These are phyloP conservation scores for Bimuria novae-zelandiae DNA, from an alignment of 2,329 filamentous ascomycete genomes.

Conservation along the genomic window DNA sequence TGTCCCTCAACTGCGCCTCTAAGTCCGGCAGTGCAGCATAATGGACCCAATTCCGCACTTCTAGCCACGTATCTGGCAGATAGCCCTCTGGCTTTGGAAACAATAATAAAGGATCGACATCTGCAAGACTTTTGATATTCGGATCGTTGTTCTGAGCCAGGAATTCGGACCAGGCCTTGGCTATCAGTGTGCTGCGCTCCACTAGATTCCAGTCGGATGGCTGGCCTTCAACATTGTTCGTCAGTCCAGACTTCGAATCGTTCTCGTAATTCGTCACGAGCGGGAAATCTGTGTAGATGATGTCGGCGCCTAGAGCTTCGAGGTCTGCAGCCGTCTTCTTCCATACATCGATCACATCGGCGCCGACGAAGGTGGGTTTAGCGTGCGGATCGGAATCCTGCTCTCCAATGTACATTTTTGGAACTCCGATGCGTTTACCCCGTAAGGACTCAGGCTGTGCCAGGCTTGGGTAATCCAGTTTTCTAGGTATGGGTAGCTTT, in stretches of 20 bases:
- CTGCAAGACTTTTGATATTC: conserved; percentile 9
- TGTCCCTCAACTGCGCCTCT: conserved; percentile 27
- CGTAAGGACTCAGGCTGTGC: conserved; percentile 36
- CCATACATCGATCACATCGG: conserved; percentile 46
- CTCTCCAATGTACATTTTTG: conserved; percentile 57
- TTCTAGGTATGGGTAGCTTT: conserved; percentile 44
- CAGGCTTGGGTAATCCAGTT: conserved; percentile 45
- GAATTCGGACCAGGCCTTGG: conserved; percentile 60
- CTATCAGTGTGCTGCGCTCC: conserved; percentile 56
- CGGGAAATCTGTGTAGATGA: conserved; percentile 53
- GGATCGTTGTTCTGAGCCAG: conserved; percentile 27
- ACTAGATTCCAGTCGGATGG: conserved; percentile 49
- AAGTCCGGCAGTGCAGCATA: conserved; percentile 42
- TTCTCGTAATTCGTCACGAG: conserved; percentile 54
- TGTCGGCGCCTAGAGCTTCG: conserved; percentile 48
- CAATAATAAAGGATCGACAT: conserved; percentile 41
- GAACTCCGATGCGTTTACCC: conserved; percentile 56
- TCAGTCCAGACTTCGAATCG: conserved; percentile 1
- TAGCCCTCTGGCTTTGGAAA: conserved; percentile 44
- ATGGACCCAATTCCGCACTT: conserved; percentile 47
- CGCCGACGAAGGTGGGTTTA: conserved; percentile 42
- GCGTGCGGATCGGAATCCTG: conserved; percentile 36
- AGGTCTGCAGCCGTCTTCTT: conserved; percentile 43
- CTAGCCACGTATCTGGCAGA: conserved; percentile 46
- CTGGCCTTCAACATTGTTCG: not conserved